phyloP scores from a whole-genome alignment of 768 basidiomycete genomes.

The Crepidotus variabilis region DNA sequence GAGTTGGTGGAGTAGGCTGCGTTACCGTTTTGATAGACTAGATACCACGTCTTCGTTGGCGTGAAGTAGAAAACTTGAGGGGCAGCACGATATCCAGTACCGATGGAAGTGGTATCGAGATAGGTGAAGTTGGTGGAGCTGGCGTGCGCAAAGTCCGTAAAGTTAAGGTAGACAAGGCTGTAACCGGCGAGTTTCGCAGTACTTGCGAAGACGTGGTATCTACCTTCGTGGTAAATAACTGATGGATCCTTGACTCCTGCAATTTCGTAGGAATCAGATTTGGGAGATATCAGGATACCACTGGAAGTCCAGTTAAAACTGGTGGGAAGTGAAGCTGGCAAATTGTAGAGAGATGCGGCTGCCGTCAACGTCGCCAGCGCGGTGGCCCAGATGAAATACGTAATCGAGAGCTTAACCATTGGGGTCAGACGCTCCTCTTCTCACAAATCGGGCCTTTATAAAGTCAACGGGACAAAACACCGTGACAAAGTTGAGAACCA shows the following conservation, averaged over 20 bases:
- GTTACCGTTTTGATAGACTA: conserved; percentile 14
- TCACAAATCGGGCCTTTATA: too few relatives aligned
- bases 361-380: too few relatives aligned
- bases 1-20: conserved; percentile 15
- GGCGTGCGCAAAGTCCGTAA: conserved; percentile 12
- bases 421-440: too few relatives aligned
- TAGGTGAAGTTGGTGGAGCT: conserved; percentile 3
- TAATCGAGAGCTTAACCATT: too few relatives aligned
- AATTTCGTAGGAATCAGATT: conserved; percentile 6
- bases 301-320: conserved; percentile 14
- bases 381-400: too few relatives aligned
- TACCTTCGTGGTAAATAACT: conserved; percentile 12
- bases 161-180: conserved; percentile 10
- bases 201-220: conserved; percentile 16
- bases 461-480: too few relatives aligned
- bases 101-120: conserved; percentile 13
- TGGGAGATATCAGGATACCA: conserved; percentile 7
- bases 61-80: conserved; percentile 16
- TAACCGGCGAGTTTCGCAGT: conserved; percentile 2
- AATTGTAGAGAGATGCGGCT: too few relatives aligned
- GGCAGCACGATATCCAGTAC: conserved; percentile 14
- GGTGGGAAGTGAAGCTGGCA: too few relatives aligned
- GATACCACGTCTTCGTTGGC: conserved; percentile 16
- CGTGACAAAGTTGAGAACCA: too few relatives aligned
- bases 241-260: conserved; percentile 16